These are phyloP conservation scores for Phytophthora palmivora DNA, from an alignment of 352 stramenopile species.

Conservation along the genomic window DNA sequence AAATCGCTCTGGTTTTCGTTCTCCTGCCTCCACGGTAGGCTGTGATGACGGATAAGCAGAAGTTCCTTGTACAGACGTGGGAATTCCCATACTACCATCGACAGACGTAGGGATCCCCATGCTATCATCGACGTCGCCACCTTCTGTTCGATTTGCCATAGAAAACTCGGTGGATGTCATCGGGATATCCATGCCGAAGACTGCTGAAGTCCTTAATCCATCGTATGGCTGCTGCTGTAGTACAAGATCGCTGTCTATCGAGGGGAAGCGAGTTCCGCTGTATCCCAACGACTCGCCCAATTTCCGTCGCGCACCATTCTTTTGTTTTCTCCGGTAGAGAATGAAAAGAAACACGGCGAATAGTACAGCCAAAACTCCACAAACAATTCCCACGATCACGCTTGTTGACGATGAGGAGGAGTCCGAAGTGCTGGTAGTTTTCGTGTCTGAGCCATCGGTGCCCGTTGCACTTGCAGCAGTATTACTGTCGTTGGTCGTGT, in stretches of 20 bases:
- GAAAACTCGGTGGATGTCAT: conserved; percentile 35
- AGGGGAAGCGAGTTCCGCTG: conserved; percentile 28
- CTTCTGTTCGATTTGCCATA: conserved; percentile 21
- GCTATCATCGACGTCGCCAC: conserved; percentile 10
- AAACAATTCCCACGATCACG: conserved; percentile 34
- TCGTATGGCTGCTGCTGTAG: conserved; percentile 25
- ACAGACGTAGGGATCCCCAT: conserved; percentile 29
- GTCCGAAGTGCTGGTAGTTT: conserved; percentile 5
- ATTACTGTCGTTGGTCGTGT: conserved; percentile 11
- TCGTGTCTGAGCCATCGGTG: conserved; percentile 6
- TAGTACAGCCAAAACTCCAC: conserved; percentile 20
- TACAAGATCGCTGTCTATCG: conserved; percentile 31
- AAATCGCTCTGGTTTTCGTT: conserved; percentile 6
- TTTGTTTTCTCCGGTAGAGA: conserved; percentile 24
- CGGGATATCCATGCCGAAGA: conserved; percentile 22
- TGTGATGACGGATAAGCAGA: conserved; percentile 16
- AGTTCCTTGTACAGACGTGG: conserved; percentile 14
- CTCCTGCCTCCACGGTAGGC: conserved; percentile 10
- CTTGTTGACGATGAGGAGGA: conserved; percentile 27
- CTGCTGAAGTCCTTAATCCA: conserved; percentile 20
- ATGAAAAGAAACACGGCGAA: conserved; percentile 22
- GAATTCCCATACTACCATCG: conserved; percentile 21
- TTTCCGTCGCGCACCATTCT: conserved; percentile 12
- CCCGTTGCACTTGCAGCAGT: conserved; percentile 12
- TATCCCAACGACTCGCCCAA: conserved; percentile 12